Base-by-base conservation (phyloP, 495 filamentous ascomycete species). In the Cercophora scortea region DNA sequence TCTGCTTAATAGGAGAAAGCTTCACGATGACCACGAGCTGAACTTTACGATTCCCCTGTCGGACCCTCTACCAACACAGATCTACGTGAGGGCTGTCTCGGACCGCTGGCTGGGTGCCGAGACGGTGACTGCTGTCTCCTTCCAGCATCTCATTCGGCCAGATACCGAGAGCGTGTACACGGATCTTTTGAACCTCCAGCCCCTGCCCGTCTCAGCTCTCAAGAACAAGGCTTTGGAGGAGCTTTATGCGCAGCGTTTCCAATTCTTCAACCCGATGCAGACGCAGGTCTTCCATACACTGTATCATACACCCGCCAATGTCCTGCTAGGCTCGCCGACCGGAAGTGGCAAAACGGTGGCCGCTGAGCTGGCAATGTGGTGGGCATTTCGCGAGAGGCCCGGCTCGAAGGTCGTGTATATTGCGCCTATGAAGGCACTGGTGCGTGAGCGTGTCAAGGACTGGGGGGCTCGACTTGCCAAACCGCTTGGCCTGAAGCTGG, bases 351-450 rank as follows among this genome's bases (percentile, higher is more conserved):
- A 99, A 72, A 99, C 93, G 2, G 84, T 99, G 33, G 93, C 93
- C 12, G 88, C 86, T 33, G 93, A 99, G 62, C 65, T 99, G 48
- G 94, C 94, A n/a, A 97, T 99, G 94, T 99, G 93, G 93, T 96
- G 90, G 92, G 90, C 94, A 6, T 97, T 99, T 69, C 84, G 92
- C 10, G 91, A 97, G 65, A 88, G 86, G 40, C 94, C 94, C 1
- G 90, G 91, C 3, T 96, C 89, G 3, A 99, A 99, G 71, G 92
- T 99, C 2, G 91, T 99, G 19, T 99, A 99, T 61, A 97, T 99
- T 59, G 93, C 93, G 4, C 93, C 93, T 0, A 99, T 99, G 93
- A 99, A 99, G 63, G 93, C 93, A 2, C 82, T 99, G 35, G 93
- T 99, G 44, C 86, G 93, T 9, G 93, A 99, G 66, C 86, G 93